Percentiles rank a stretch among this genome's conserved stretches.
Evolutionary conservation across 352 stramenopile species (phyloP).

Genomic region (Phytopythium vexans): DNA sequence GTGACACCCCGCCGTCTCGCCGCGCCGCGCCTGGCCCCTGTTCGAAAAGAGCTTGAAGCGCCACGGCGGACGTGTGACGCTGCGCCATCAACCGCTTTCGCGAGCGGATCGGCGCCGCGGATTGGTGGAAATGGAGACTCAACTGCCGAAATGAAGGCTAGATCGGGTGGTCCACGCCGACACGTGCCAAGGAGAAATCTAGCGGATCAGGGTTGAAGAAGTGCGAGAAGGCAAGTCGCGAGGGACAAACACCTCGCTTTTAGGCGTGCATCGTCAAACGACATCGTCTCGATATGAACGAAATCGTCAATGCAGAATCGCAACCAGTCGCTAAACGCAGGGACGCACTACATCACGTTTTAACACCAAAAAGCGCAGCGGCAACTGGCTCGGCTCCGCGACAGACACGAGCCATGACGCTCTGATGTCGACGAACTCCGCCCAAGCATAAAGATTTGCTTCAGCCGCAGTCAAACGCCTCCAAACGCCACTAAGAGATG

Average conservation of each 20-base stretch:
- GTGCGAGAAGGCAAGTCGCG: no score
- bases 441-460: background rate
- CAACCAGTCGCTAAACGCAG: no score
- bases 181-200: background rate
- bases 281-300: no score
- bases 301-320: no score
- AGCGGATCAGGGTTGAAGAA: constrained; percentile 5
- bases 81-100: constrained; percentile 5
- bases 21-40: no score
- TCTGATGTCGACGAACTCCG: constrained; percentile 5
- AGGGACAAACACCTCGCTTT: no score
- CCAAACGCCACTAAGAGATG: no score
- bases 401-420: background rate
- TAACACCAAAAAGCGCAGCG: background rate
- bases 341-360: background rate
- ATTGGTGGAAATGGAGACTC: constrained; percentile 1
- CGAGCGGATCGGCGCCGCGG: background rate
- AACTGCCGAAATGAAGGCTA: background rate
- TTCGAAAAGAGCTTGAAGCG: constrained; percentile 14
- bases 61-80: constrained; percentile 11
- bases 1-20: background rate
- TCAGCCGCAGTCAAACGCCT: background rate
- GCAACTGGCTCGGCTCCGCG: no score
- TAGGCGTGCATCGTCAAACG: no score
- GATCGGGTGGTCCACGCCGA: background rate